Base-by-base conservation (phyloP, 2,329 filamentous ascomycete genomes). In the Penicillium sp. region DNA sequence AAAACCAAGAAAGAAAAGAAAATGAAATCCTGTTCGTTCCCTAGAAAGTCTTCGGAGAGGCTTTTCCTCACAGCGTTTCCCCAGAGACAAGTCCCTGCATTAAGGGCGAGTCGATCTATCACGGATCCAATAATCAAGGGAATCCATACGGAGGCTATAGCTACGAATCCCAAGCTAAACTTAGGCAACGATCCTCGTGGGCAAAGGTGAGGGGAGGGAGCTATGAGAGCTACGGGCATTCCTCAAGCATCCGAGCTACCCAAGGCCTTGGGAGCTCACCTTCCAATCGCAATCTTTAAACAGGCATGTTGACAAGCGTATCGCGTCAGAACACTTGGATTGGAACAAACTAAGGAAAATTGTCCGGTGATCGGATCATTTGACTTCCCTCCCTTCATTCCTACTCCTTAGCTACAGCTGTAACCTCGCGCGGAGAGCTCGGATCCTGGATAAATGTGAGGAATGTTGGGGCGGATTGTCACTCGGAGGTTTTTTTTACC, bases 361-460 rank as follows among this genome's bases (percentile, higher is more conserved):
- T 53, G 41, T 52, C 49, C 54, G 54, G 55, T 57, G 55, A 57
- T 57, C 50, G 13, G 25, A 57, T 54, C 55, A 57, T 57, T 56
- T 56, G 54, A 47, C 34, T 48, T 40, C 23, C 9, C 43, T 46
- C 54, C 54, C 54, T 56, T 41, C 54, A 56, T 56, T 56, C 54
- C 52, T 33, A 53, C 34, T 51, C 54, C 54, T 56, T 56, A 56
- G 54, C 33, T 56, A 44, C 34, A 56, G 54, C 54, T 56, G 54
- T 53, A 56, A 56, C 54, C 54, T 53, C 27, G 49, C 34, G 11
- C 48, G 54, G 27, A 16, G 21, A 56, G 49, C 34, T 41, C 34
- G 16, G 39, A 27, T 47, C 54, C 41, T 56, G 29, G 54, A 34
- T 46, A 39, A 33, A 47, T 23, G 27, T 10, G 34, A 56, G 54